Conservation (phyloP, 2,329 filamentous ascomycete species). For the Byssochlamys sp. region DNA sequence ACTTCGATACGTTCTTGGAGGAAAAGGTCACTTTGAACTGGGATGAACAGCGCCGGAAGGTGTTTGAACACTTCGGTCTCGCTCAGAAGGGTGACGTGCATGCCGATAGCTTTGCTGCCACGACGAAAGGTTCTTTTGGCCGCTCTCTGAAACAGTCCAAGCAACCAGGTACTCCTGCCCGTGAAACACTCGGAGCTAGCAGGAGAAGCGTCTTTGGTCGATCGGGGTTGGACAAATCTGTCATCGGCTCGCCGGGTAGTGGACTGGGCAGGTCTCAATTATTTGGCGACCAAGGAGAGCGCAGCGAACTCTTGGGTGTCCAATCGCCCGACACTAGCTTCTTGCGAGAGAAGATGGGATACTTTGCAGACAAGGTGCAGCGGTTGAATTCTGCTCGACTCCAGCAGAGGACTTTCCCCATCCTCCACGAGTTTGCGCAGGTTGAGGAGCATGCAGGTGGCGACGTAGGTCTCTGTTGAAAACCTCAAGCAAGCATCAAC, state of each 20-base stretch:
- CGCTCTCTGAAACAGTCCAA: slow-evolving; percentile 28
- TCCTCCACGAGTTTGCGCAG: slow-evolving; percentile 65
- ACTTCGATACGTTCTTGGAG: slow-evolving; percentile 89
- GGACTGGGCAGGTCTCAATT: slow-evolving; percentile 51
- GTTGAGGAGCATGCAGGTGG: slow-evolving; percentile 63
- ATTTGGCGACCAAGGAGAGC: slow-evolving; percentile 58
- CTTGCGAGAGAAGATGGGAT: slow-evolving; percentile 71
- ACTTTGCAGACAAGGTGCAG: slow-evolving; percentile 69
- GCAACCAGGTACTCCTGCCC: slow-evolving; percentile 31
- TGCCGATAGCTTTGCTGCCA: slow-evolving; percentile 34
- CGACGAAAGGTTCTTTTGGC: slow-evolving; percentile 42
- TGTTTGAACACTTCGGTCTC: slow-evolving; percentile 94
- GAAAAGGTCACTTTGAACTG: slow-evolving; percentile 92
- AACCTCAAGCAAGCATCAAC: slow-evolving; percentile 2
- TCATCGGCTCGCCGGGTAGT: slow-evolving; percentile 70
- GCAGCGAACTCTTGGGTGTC: slow-evolving; percentile 42
- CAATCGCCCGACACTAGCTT: slow-evolving; percentile 63
- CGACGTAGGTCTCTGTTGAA: slow-evolving; percentile 37
- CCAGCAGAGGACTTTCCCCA: slow-evolving; percentile 57
- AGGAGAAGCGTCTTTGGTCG: slow-evolving; percentile 54
- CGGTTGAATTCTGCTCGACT: slow-evolving; percentile 65
- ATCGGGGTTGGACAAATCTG: slow-evolving; percentile 67
- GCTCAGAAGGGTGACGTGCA: slow-evolving; percentile 39
- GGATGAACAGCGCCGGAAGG: slow-evolving; percentile 83
- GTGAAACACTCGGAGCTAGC: slow-evolving; percentile 28